Percentiles rank a stretch among this genome's conserved stretches.
Conservation (phyloP, 164 flowering plant species). For the Liriodendron chinense region DNA sequence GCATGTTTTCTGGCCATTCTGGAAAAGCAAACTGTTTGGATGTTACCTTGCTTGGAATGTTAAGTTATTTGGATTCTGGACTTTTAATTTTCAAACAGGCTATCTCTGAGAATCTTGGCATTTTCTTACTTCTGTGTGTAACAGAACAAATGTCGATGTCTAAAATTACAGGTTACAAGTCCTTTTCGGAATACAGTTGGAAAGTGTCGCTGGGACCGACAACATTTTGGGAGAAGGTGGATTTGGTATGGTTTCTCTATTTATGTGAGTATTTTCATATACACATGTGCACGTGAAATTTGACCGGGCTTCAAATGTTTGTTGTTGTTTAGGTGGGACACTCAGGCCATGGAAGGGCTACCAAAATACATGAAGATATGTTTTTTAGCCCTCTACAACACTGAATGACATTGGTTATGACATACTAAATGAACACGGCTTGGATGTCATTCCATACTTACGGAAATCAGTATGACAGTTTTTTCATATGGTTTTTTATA, state of each 20-base stretch:
- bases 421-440: background rate
- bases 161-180: background rate
- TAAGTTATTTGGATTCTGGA: too few species aligned
- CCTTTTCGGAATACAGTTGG: background rate
- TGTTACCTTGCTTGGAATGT: too few species aligned
- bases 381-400: constrained; percentile 12
- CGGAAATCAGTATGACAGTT: background rate
- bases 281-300: too few species aligned
- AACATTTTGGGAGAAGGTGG: too few species aligned
- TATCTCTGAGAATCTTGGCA: background rate
- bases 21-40: too few species aligned
- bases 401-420: constrained; percentile 8
- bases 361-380: constrained; percentile 16
- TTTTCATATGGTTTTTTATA: background rate
- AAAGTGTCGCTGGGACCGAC: background rate
- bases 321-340: too few species aligned
- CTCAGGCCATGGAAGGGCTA: constrained; percentile 9
- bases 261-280: too few species aligned
- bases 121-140: background rate
- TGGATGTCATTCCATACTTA: background rate
- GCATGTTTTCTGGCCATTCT: too few species aligned
- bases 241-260: too few species aligned
- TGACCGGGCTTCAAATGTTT: too few species aligned
- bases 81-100: too few species aligned
- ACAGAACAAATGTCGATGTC: background rate